Percentiles rank a stretch among this genome's conserved stretches.
phyloP scores from a whole-genome alignment of 768 basidiomycete species.

The Pisolithus orientalis region DNA sequence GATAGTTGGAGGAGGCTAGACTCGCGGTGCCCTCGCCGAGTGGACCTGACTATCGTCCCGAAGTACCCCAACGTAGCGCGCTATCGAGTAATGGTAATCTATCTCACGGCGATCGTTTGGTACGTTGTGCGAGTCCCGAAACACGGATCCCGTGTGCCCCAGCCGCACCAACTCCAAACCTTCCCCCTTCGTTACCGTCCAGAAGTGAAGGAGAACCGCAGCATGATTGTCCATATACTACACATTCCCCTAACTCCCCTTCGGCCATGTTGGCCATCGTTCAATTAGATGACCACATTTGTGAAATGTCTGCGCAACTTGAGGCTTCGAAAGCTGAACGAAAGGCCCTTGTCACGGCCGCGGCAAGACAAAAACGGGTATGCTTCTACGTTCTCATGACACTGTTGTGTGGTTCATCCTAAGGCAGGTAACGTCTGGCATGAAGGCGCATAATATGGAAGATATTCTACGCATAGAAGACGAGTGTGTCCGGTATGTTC shows the following conservation, averaged over 20 bases:
- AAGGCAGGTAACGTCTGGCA: slow-evolving; percentile 13
- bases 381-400: not conserved
- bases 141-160: not conserved
- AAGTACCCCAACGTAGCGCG: not conserved
- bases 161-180: not conserved
- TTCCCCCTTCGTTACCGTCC: not conserved
- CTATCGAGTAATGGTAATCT: not conserved
- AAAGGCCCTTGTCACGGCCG: slow-evolving; percentile 19
- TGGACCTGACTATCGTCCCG: not conserved
- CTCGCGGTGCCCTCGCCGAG: slow-evolving; percentile 1
- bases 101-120: not conserved
- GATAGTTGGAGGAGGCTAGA: slow-evolving; percentile 19
- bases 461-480: slow-evolving; percentile 23
- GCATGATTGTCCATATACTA: not conserved
- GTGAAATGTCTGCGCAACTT: slow-evolving; percentile 20
- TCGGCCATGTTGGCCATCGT: slow-evolving; percentile 14
- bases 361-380: slow-evolving; percentile 19
- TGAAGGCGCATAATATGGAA: slow-evolving; percentile 15
- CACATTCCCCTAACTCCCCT: slow-evolving; percentile 1
- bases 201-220: not conserved
- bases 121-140: not conserved
- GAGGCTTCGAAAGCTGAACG: slow-evolving; percentile 35
- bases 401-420: too few species aligned
- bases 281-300: slow-evolving; percentile 35
- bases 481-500: slow-evolving; percentile 31